phyloP scores from a whole-genome alignment of 306 rosid genomes.

The Canavalia gladiata region DNA sequence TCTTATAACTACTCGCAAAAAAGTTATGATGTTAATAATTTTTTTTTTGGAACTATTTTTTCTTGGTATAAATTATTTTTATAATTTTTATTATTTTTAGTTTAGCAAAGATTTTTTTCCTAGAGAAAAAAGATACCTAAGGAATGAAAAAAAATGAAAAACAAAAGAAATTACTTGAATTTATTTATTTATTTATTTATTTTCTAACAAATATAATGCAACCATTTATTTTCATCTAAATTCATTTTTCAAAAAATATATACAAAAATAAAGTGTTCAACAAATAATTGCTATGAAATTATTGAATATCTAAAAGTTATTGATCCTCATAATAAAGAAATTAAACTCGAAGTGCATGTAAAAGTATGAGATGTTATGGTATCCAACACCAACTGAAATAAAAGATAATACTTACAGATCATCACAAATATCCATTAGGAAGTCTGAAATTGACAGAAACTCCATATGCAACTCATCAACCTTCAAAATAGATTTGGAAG shows the following conservation, averaged over 20 bases:
- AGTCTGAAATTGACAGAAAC: slow-evolving; percentile 87
- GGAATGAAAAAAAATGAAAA: slow-evolving; percentile 11
- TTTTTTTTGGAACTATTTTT: slow-evolving; percentile 12
- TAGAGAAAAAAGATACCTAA: background rate
- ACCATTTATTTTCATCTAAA: slow-evolving; percentile 5
- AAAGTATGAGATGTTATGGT: slow-evolving; percentile 8
- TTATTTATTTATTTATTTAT: no score
- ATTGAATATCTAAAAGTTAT: background rate
- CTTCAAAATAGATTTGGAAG: slow-evolving; percentile 66
- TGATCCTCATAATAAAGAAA: background rate
- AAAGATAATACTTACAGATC: slow-evolving; percentile 76
- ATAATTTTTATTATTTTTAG: slow-evolving; percentile 31
- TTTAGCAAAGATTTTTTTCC: slow-evolving; percentile 14
- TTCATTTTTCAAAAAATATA: background rate
- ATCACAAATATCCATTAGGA: slow-evolving; percentile 90
- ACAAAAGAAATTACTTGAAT: background rate
- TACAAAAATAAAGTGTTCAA: background rate
- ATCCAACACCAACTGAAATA: slow-evolving; percentile 39
- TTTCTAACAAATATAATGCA: background rate
- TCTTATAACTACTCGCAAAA: slow-evolving; percentile 1
- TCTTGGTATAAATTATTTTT: background rate
- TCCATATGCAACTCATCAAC: slow-evolving; percentile 90
- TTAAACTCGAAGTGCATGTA: background rate
- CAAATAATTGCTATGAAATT: slow-evolving; percentile 13
- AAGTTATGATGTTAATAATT: background rate